phyloP scores from a whole-genome alignment of 2,329 filamentous ascomycete genomes.

The Apiospora pterosperma region DNA sequence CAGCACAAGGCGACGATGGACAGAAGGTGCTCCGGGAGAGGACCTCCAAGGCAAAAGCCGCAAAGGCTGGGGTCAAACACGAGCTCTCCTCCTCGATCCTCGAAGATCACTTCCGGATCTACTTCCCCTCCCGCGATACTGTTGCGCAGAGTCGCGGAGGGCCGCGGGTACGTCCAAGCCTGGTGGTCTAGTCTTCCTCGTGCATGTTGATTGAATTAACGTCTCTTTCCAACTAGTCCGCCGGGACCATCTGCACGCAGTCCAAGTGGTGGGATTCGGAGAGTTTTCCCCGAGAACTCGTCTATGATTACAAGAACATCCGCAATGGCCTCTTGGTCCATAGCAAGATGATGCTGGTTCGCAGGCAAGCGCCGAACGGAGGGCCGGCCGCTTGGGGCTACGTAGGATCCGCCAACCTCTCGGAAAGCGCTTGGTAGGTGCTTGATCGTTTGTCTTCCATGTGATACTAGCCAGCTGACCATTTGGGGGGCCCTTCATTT shows the following conservation, averaged over 20 bases:
- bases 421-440: constrained; percentile 84
- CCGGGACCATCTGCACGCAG: constrained; percentile 80
- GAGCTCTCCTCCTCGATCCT: constrained; percentile 16
- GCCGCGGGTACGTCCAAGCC: constrained; percentile 42
- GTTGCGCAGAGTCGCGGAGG: constrained; percentile 64
- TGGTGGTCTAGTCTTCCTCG: background rate
- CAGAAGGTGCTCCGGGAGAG: constrained; percentile 43
- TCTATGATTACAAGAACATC: constrained; percentile 74
- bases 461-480: background rate
- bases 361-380: constrained; percentile 19
- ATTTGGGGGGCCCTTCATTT: constrained; percentile 2
- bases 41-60: constrained; percentile 27
- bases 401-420: constrained; percentile 86
- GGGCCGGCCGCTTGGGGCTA: constrained; percentile 67
- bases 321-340: constrained; percentile 77
- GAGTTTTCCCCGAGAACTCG: constrained; percentile 66
- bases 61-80: constrained; percentile 19
- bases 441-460: background rate
- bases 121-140: constrained; percentile 75
- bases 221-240: constrained; percentile 42
- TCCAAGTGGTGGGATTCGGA: constrained; percentile 66
- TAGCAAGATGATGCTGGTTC: constrained; percentile 69
- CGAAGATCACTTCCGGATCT: constrained; percentile 62
- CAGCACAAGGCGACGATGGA: constrained; percentile 49
- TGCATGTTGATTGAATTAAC: background rate